These are phyloP conservation scores for Trichophyton equinum DNA, from an alignment of 2,329 filamentous ascomycete species.

Conservation along the genomic window DNA sequence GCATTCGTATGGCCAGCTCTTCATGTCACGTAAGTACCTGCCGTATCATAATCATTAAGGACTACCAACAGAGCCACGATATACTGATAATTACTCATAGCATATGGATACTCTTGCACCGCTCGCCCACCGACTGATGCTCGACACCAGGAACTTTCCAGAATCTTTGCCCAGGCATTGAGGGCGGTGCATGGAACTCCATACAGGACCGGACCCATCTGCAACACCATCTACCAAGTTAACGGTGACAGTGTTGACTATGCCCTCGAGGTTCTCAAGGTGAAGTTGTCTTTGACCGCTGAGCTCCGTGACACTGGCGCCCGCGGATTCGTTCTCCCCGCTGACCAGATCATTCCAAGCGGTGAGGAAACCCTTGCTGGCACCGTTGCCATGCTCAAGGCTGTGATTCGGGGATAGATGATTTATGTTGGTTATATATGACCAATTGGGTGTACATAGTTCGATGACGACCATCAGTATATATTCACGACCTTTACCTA, in stretches of 20 bases:
- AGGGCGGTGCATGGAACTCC: conserved; percentile 40
- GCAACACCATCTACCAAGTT: conserved; percentile 50
- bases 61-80: background rate
- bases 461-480: background rate
- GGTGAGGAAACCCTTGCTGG: conserved; percentile 38
- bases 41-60: background rate
- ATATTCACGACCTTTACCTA: background rate
- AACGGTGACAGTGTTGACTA: conserved; percentile 32
- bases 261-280: conserved; percentile 31
- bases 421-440: background rate
- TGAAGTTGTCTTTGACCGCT: conserved; percentile 37
- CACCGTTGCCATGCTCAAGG: conserved; percentile 13
- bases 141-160: conserved; percentile 40
- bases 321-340: conserved; percentile 39
- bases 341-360: conserved; percentile 37
- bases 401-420: background rate
- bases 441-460: background rate
- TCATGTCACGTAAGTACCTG: conserved; percentile 29
- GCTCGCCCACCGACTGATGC: conserved; percentile 35
- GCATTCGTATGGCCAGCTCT: conserved; percentile 51
- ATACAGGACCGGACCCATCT: conserved; percentile 38
- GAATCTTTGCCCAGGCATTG: conserved; percentile 41
- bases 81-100: conserved; percentile 1
- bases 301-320: conserved; percentile 39
- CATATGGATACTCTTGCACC: conserved; percentile 49